Evolutionary conservation across 2,329 filamentous ascomycete genomes (phyloP), one percentile per base, ranked within the genome.

Genomic region (Aureobasidium sp.): DNA sequence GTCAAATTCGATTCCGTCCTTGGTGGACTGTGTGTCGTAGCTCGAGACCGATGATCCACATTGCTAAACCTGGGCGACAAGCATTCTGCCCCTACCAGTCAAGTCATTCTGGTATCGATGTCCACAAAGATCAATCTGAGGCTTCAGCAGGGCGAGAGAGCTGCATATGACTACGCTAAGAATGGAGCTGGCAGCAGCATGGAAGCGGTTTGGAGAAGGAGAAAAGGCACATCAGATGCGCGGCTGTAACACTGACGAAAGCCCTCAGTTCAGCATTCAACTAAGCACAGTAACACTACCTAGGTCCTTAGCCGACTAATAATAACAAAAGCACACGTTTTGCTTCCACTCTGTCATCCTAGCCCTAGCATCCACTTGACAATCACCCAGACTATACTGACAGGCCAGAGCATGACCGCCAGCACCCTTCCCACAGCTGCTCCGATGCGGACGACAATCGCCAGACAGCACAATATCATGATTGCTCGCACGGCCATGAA

Each of bases 341-440:
- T 27, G 37, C 37, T 15, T 37, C n/a, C 25, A 25, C 25, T 5
- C 11, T 9, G 2, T 27, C 31, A 56, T 29, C 49, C 52, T 7
- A 47, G n/a, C 11, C 62, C 62, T 22, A 67, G 17, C 31, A 69
- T 52, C 68, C 69, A 73, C 48, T 65, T 66, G 36, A 69, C 20
- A 37, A 72, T 39, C 56, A 61, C 63, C 34, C 70, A 61, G 1
- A 70, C 68, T 31, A 70, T 65, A 36, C 63, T 59, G n/a, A 72
- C 56, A 31, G 70, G 70, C 69, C 69, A 73, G 1, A 71, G 49
- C 44, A 71, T 37, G 11, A 70, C 57, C 22, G 67, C 65, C 17
- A 71, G 22, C n/a, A 70, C 53, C 25, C 67, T 63, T 55, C 64
- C 53, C 6, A 71, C 59, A 39, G 69, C 70, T 14, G 64, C 65